phyloP scores from a whole-genome alignment of 78 protist genomes.

The Dictyostelium intermedium region DNA sequence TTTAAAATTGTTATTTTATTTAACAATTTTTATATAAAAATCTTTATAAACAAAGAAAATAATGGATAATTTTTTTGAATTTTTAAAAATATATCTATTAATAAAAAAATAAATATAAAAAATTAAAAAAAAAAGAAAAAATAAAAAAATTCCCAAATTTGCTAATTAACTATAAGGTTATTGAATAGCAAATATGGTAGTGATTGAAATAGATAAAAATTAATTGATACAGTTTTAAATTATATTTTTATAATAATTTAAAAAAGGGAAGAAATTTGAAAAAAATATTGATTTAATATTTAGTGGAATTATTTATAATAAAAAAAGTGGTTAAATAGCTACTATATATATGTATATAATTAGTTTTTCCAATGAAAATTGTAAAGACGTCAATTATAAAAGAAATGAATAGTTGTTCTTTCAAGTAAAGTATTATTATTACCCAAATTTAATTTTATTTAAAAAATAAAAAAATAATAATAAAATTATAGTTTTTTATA shows the following conservation, averaged over 20 bases:
- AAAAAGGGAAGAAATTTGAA: no score
- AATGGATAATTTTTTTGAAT: no score
- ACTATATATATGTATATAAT: no score
- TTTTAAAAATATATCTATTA: not conserved
- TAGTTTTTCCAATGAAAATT: not conserved
- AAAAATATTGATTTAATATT: no score
- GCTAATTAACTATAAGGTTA: not conserved
- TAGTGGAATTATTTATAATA: no score
- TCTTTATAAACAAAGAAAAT: not conserved
- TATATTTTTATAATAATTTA: no score
- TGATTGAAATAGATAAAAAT: not conserved
- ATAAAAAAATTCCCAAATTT: no score
- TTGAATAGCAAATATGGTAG: not conserved
- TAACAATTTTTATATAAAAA: not conserved
- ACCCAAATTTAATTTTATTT: not conserved
- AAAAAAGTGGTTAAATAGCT: no score
- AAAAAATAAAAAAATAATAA: not conserved
- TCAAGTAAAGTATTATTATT: not conserved
- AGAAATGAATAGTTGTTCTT: not conserved
- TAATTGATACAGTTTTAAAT: not conserved
- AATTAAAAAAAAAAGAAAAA: no score
- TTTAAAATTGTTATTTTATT: no score
- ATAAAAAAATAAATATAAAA: no score
- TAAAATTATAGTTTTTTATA: no score
- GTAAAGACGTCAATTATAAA: not conserved